Percentiles rank a stretch among this genome's conserved stretches.
Conservation (phyloP, 2,329 filamentous ascomycete species). For the Cladobotryum protrusum region DNA sequence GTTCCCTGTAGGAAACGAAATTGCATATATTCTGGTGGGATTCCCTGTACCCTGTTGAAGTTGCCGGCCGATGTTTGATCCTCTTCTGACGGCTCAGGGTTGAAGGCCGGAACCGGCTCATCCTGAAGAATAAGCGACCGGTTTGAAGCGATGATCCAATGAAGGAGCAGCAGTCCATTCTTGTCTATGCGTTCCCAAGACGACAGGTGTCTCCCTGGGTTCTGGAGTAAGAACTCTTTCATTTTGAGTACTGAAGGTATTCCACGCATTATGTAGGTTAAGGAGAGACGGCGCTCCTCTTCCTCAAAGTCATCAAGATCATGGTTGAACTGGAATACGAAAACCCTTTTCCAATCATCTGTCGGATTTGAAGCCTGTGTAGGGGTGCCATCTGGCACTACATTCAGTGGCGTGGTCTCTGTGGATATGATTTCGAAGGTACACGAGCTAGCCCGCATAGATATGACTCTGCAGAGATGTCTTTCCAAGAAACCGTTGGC, state of each 20-base stretch:
- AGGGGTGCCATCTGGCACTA: not conserved
- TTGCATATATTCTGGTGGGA: constrained; percentile 61
- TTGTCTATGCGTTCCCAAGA: constrained; percentile 52
- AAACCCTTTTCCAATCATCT: constrained; percentile 13
- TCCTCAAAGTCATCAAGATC: constrained; percentile 19
- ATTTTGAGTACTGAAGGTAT: constrained; percentile 58
- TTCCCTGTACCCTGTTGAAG: constrained; percentile 48
- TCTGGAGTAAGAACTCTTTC: constrained; percentile 38
- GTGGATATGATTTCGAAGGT: constrained; percentile 2
- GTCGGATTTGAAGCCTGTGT: constrained; percentile 6
- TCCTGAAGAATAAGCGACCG: constrained; percentile 79
- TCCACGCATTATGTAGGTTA: constrained; percentile 46
- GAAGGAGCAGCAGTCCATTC: constrained; percentile 60
- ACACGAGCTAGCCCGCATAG: not conserved
- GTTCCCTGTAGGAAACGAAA: constrained; percentile 86
- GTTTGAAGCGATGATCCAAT: constrained; percentile 89
- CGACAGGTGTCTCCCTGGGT: constrained; percentile 34
- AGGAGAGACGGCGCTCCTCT: constrained; percentile 9
- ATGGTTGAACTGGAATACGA: constrained; percentile 19
- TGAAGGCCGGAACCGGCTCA: constrained; percentile 31
- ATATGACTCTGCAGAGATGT: constrained; percentile 4
- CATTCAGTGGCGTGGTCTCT: not conserved
- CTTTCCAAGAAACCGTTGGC: constrained; percentile 3
- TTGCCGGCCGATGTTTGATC: constrained; percentile 28
- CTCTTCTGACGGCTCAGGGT: not conserved